Conservation (phyloP, 2,329 filamentous ascomycete genomes). For the Verticillium nonalfalfae region DNA sequence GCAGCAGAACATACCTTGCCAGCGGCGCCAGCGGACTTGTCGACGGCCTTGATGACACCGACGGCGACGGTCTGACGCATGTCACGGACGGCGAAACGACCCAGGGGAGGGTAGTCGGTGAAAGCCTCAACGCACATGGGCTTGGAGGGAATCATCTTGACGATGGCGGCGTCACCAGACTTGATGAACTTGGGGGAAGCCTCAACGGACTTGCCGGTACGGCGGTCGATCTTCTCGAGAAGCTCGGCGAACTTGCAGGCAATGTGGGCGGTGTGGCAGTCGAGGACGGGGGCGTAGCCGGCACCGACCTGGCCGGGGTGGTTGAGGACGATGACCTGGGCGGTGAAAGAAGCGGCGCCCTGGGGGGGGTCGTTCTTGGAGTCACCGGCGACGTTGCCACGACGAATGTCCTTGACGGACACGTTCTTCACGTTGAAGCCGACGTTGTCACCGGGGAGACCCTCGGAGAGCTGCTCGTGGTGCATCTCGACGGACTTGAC, state of each 20-base stretch:
- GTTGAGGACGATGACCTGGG: conserved; percentile 99
- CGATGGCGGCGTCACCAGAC: conserved; percentile 99
- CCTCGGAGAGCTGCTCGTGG: conserved; percentile 96
- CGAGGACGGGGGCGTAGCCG: conserved; percentile 97
- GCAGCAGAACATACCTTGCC: conserved; percentile 45
- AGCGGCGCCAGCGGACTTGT: conserved; percentile 50
- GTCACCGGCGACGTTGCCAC: conserved; percentile 99
- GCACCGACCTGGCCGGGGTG: conserved; percentile 99
- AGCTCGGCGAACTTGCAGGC: conserved; percentile 99
- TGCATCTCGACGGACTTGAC: conserved; percentile 99
- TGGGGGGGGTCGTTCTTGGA: conserved; percentile 98
- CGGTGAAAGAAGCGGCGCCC: conserved; percentile 91
- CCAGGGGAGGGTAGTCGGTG: conserved; percentile 98
- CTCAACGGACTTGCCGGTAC: conserved; percentile 98
- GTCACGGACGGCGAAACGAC: conserved; percentile 99
- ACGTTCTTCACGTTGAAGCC: conserved; percentile 99
- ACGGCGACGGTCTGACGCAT: conserved; percentile 89
- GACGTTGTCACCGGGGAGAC: conserved; percentile 99
- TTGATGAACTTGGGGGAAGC: conserved; percentile 98
- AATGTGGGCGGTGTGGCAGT: conserved; percentile 99
- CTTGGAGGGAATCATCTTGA: conserved; percentile 99
- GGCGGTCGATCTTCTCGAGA: conserved; percentile 99
- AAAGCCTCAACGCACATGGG: conserved; percentile 99
- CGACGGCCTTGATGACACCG: conserved; percentile 89
- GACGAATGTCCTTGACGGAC: conserved; percentile 99